Conservation (phyloP, 2,329 filamentous ascomycete genomes). For the Epichloe baconii region DNA sequence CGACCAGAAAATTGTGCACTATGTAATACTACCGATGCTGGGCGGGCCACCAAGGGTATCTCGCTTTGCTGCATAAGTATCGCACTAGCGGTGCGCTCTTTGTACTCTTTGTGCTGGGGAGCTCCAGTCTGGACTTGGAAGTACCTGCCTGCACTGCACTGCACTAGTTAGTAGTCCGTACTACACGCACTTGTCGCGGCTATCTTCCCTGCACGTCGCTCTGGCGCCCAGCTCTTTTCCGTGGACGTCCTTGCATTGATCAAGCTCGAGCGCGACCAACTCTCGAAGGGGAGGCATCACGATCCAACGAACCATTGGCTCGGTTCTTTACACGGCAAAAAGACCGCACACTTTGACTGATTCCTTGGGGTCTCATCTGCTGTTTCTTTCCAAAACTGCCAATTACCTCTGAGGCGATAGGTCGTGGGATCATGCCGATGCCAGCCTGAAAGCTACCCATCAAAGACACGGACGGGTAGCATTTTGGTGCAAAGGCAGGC, state of each 20-base stretch:
- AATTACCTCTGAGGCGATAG: background rate
- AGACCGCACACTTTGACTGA: background rate
- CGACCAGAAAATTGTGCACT: slow-evolving; percentile 13
- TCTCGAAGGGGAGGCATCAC: background rate
- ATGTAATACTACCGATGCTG: background rate
- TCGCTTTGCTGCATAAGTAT: slow-evolving; percentile 16
- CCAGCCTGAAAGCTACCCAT: slow-evolving; percentile 4
- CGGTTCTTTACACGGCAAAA: background rate
- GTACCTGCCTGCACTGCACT: background rate
- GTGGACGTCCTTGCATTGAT: background rate
- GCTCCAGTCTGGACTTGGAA: background rate
- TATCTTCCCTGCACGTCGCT: background rate
- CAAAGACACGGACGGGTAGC: background rate
- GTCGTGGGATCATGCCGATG: slow-evolving; percentile 2
- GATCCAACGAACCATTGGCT: background rate
- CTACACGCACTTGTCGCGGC: background rate
- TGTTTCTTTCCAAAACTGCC: background rate
- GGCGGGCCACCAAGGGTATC: background rate
- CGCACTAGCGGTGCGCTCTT: slow-evolving; percentile 4
- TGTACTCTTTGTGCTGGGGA: background rate
- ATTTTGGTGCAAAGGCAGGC: background rate
- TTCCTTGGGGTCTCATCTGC: background rate
- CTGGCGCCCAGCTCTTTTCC: background rate
- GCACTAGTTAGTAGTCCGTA: too few relatives aligned
- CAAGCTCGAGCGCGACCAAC: background rate